These are phyloP conservation scores for Penicillium sp. DNA, from an alignment of 2,329 filamentous ascomycete genomes.

Conservation along the genomic window DNA sequence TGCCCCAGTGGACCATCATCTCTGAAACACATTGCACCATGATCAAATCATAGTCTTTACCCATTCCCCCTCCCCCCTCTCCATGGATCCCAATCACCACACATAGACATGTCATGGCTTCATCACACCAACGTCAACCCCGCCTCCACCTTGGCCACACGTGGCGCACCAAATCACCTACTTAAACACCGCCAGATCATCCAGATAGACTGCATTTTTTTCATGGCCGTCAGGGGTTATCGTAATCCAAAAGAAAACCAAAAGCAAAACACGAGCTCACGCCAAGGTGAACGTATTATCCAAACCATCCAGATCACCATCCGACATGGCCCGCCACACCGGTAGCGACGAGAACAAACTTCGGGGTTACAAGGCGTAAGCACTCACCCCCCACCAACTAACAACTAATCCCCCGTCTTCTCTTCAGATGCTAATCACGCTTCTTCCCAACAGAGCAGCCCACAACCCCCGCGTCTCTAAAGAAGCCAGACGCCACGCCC, in stretches of 20 bases:
- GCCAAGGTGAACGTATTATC: not conserved
- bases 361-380: conserved; percentile 26
- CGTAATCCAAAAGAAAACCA: not conserved
- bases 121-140: conserved; percentile 8
- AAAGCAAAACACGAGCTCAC: not conserved
- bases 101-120: conserved; percentile 2
- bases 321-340: conserved; percentile 3
- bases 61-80: not conserved
- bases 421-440: not conserved
- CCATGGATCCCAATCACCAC: too few relatives aligned
- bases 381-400: not conserved
- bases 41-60: not conserved
- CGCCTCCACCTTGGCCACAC: conserved; percentile 6
- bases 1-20: not conserved
- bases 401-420: not conserved
- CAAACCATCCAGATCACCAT: not conserved
- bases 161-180: conserved; percentile 5
- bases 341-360: conserved; percentile 16
- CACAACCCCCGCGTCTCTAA: conserved; percentile 21
- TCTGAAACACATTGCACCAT: not conserved
- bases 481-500: conserved; percentile 19
- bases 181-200: not conserved
- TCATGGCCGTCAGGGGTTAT: not conserved
- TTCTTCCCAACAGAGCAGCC: conserved; percentile 14
- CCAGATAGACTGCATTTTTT: too few relatives aligned